Conservation (phyloP, 1,284 basidiomycete genomes). For the Leccinum fallax region DNA sequence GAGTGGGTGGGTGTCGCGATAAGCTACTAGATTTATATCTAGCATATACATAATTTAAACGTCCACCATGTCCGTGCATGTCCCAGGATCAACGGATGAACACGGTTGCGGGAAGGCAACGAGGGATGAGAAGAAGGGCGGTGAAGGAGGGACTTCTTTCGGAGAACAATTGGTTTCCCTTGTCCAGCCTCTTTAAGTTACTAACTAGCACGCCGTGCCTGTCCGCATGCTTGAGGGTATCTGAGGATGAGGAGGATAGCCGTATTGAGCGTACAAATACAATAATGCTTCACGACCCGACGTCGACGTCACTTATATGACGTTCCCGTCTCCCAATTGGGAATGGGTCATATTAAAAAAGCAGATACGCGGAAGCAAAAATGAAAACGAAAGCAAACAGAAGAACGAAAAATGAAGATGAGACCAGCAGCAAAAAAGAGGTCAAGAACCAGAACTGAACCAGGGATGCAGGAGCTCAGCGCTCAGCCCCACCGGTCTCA, state of each 20-base stretch:
- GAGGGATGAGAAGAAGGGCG: background rate
- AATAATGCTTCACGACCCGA: background rate
- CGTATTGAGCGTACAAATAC: background rate
- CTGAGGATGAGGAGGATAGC: background rate
- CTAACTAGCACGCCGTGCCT: background rate
- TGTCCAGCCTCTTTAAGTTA: conserved; percentile 4
- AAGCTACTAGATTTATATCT: background rate
- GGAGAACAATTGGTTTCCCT: background rate
- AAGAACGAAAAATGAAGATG: background rate
- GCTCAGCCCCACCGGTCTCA: background rate
- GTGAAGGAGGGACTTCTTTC: background rate
- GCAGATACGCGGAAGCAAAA: background rate
- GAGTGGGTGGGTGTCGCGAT: background rate
- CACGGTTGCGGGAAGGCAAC: background rate
- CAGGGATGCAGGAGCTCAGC: background rate
- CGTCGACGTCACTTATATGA: background rate
- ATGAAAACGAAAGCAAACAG: background rate
- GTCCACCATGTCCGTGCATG: conserved; percentile 1
- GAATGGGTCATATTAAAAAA: conserved; percentile 12
- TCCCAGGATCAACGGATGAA: background rate
- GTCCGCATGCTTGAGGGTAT: background rate
- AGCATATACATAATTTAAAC: background rate
- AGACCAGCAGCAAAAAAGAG: background rate
- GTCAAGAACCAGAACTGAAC: background rate
- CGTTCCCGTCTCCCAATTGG: conserved; percentile 3